Base-by-base conservation (phyloP, 768 basidiomycete species). In the Mycena metata region DNA sequence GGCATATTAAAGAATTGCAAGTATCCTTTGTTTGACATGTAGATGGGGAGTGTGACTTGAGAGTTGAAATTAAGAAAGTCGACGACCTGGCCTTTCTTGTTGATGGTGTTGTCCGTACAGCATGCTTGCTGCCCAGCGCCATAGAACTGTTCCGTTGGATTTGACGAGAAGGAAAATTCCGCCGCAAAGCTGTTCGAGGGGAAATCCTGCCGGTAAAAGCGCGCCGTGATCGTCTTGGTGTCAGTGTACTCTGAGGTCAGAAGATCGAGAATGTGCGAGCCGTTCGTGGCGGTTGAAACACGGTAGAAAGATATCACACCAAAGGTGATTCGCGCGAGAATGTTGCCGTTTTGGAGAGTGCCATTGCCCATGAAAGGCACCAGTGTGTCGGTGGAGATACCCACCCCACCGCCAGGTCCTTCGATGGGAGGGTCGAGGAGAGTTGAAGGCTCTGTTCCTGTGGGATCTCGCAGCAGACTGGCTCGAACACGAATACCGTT, bases 11-110 rank as follows among this genome's bases (percentile, higher is more conserved):
- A 80, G 60, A 79, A 78, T 69, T 78, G 77, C 35, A 80, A 70
- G 66, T 79, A 81, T 8, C 80, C 80, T 79, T 81, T 81, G 73
- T 79, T 79, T 15, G 80, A 80, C 79, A 80, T 81, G 61, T 79
- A 79, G 26, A 81, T 72, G 2, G 80, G 80, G 13, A 81, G 52
- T 13, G 79, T 75, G 21, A 79, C 78, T 65, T 80, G 78, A 4
- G 79, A 80, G 59, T 82, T 81, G 61, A 73, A 82, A 55, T 81
- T 81, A 39, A 80, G 76, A 21, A 82, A 61, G 64, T 82, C 80
- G 19, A 81, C 74, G n/a, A 78, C 77, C 57, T 82, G 79, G 2
- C 79, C 77, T 73, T 82, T 82, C 74, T 81, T 80, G 66, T 81
- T 81, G 3, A 82, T 76, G 0, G 78, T 74, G 63, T 80, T 71